Evolutionary conservation across 106 monocot species (phyloP), one percentile per base, ranked within the genome.

Genomic region (Triglochin maritima): DNA sequence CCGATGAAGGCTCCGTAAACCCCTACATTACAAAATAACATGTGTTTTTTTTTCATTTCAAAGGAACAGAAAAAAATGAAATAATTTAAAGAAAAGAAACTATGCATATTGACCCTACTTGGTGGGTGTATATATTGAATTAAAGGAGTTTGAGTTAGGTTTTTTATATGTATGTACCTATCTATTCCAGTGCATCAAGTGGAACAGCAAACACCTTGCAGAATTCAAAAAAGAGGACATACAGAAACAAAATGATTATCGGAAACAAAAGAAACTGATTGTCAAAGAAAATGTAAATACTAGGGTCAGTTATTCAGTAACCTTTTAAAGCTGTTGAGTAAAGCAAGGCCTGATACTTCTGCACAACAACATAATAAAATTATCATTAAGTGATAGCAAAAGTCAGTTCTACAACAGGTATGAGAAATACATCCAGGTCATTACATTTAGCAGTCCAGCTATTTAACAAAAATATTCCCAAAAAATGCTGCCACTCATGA

Each of bases 1-100:
- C 96, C 41, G 96, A 96, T 49, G 81, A 83, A 63, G 96, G 96
- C 55, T 91, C 96, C 11, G 83, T 80, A 78, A 88, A 96, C 12
- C 83, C 88, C 96, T 96, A 43, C 5, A 66, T 66, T 50, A 9
- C 4, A 59, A 59, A 46, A 45, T 10, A 0, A 47, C 2, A 48
- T 6, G 13, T 14, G 49, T 45, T 45, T n/a, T n/a, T 44, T 12
- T 13, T 48, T 49, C 44, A 47, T 60, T 50, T n/a, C 49, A 46
- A 3, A 74, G 41, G 64, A 57, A 61, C 63, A 12, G 67, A 9
- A 62, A 12, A 78, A 47, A 50, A 9, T 5, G 42, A 61, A n/a
- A 56, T 9, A 70, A 50, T 59, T 60, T 15, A 49, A 17, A 70
- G 11, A 12, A 49, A 65, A 56, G 50, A n/a, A 11, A 3, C 8